A percentile compares a stretch with the other conserved stretches of the same genome.
Evolutionary conservation across 495 filamentous ascomycete genomes (phyloP).

Genomic region (Tuber calosporum): DNA sequence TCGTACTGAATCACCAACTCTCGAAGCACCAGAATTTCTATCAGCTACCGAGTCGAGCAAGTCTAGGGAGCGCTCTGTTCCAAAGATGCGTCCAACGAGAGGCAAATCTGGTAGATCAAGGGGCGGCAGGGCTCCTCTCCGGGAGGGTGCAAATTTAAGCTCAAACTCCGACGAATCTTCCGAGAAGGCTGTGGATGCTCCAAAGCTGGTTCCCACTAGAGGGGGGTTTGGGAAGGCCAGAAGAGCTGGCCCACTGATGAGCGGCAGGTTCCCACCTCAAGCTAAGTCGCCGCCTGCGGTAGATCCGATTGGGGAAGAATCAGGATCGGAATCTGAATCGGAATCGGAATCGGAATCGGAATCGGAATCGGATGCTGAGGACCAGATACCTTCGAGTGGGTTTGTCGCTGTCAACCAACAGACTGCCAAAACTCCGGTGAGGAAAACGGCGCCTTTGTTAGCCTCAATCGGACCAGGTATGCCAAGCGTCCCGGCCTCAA

Average conservation of each 20-base stretch:
- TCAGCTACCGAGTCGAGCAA: neutral
- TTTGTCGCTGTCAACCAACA: neutral
- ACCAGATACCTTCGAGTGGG: neutral
- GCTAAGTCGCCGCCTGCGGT: neutral
- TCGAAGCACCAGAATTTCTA: neutral
- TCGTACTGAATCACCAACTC: slow-evolving; percentile 6
- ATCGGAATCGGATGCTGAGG: neutral
- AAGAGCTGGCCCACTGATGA: neutral
- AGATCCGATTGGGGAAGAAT: neutral
- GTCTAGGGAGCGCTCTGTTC: slow-evolving; percentile 11
- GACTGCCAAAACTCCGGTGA: neutral
- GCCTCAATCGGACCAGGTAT: neutral
- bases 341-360: too few species aligned
- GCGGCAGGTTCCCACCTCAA: neutral
- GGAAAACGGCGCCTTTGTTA: neutral
- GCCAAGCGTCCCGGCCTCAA: neutral
- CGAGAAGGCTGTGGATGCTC: slow-evolving; percentile 6
- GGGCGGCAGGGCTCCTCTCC: too few species aligned
- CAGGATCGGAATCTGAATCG: neutral
- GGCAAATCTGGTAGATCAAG: neutral
- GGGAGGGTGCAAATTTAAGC: neutral
- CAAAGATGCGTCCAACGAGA: slow-evolving; percentile 25
- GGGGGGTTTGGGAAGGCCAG: slow-evolving; percentile 20
- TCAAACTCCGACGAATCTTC: neutral
- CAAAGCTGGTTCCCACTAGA: neutral